phyloP scores from a whole-genome alignment of 345 rosid species.

The Salix dunnii region DNA sequence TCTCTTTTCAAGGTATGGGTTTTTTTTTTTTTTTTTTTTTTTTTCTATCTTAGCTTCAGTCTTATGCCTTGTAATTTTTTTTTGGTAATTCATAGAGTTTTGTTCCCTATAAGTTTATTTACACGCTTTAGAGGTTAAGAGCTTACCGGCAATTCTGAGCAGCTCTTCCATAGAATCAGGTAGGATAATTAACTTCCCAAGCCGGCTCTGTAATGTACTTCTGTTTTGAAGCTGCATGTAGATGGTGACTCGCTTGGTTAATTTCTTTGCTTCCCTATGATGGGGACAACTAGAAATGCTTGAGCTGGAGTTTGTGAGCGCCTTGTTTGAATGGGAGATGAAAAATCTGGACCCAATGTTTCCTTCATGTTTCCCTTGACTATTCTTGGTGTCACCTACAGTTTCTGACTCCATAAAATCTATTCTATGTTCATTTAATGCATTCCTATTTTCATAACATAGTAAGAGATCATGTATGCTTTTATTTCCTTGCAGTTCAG shows the following conservation, averaged over 20 bases:
- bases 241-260: slow-evolving; percentile 67
- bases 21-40: neutral
- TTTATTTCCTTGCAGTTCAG: slow-evolving; percentile 45
- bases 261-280: slow-evolving; percentile 21
- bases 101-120: slow-evolving; percentile 22
- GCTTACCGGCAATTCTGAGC: slow-evolving; percentile 79
- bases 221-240: slow-evolving; percentile 45
- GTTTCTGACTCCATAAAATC: slow-evolving; percentile 38
- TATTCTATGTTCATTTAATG: slow-evolving; percentile 45
- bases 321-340: slow-evolving; percentile 21
- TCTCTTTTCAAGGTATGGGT: slow-evolving; percentile 19
- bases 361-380: slow-evolving; percentile 24
- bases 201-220: slow-evolving; percentile 28
- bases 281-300: slow-evolving; percentile 21
- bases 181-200: slow-evolving; percentile 62
- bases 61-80: neutral
- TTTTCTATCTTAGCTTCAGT: neutral
- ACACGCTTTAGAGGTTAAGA: slow-evolving; percentile 19
- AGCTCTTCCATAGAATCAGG: slow-evolving; percentile 79
- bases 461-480: slow-evolving; percentile 47
- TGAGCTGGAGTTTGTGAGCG: slow-evolving; percentile 30
- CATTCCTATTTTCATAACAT: slow-evolving; percentile 38
- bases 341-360: slow-evolving; percentile 20
- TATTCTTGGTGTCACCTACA: slow-evolving; percentile 12
- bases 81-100: neutral